Percentiles rank a stretch among this genome's conserved stretches.
phyloP scores from a whole-genome alignment of 257 asterid species.

The Petunia secreta region DNA sequence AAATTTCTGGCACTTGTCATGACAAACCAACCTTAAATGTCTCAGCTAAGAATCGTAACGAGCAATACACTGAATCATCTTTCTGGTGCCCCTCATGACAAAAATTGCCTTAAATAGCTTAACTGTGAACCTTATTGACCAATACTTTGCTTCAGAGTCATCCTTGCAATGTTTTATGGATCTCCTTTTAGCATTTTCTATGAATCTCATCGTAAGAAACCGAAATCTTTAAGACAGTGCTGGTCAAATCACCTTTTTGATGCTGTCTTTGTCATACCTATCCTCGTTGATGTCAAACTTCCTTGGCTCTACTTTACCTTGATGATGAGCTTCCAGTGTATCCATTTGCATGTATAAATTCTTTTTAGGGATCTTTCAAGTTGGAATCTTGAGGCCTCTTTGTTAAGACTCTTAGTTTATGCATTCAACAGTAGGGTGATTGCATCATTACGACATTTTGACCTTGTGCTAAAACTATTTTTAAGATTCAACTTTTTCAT shows the following conservation, averaged over 20 bases:
- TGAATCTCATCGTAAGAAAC: background rate
- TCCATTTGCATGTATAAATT: slow-evolving; percentile 2
- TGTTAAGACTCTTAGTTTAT: background rate
- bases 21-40: background rate
- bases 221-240: background rate
- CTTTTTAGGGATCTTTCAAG: background rate
- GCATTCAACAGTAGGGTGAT: background rate
- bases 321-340: slow-evolving; percentile 18
- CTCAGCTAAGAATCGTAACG: slow-evolving; percentile 16
- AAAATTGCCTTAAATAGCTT: background rate
- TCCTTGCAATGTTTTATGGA: background rate
- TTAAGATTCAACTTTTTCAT: background rate
- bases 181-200: background rate
- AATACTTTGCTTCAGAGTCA: background rate
- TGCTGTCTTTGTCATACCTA: background rate
- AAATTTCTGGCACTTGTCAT: slow-evolving; percentile 1
- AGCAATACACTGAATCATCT: background rate
- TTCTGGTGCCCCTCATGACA: background rate
- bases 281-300: background rate
- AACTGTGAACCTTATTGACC: background rate
- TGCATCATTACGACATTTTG: background rate
- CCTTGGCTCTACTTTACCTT: slow-evolving; percentile 4
- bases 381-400: background rate
- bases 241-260: slow-evolving; percentile 5
- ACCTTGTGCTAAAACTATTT: background rate